phyloP scores from a whole-genome alignment of 495 filamentous ascomycete genomes.

The Poronia punctata region DNA sequence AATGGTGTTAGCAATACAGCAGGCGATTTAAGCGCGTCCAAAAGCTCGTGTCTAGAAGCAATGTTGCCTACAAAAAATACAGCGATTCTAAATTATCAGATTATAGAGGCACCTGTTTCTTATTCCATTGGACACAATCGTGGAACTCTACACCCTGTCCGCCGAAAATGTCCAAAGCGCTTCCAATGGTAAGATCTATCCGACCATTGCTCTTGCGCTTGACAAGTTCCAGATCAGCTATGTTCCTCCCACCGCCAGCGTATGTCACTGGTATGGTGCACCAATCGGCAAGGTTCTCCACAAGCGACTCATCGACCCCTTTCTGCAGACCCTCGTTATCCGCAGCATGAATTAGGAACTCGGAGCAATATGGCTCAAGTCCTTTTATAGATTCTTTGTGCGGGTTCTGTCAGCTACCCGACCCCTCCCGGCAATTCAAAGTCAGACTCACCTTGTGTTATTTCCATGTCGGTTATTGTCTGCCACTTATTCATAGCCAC shows the following conservation, averaged over 20 bases:
- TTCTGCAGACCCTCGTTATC: conserved; percentile 90
- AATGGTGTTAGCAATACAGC: conserved; percentile 8
- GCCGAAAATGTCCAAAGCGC: conserved; percentile 92
- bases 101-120: conserved; percentile 20
- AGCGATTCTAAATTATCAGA: not conserved
- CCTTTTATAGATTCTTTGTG: conserved; percentile 65
- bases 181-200: conserved; percentile 93
- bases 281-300: conserved; percentile 70
- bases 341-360: conserved; percentile 98
- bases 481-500: conserved; percentile 99
- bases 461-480: conserved; percentile 90
- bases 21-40: conserved; percentile 4
- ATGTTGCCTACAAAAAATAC: not conserved
- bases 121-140: conserved; percentile 87
- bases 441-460: conserved; percentile 60
- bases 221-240: conserved; percentile 74
- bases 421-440: not conserved
- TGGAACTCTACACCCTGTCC: conserved; percentile 77
- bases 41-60: not conserved
- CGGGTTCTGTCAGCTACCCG: conserved; percentile 3
- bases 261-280: conserved; percentile 90
- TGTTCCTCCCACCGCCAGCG: conserved; percentile 79
- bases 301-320: conserved; percentile 82
- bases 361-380: conserved; percentile 84
- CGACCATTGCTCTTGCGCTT: conserved; percentile 67